Conservation (phyloP, 225 moss, liverwort and hornwort species). For the Physcomitrium patens region DNA sequence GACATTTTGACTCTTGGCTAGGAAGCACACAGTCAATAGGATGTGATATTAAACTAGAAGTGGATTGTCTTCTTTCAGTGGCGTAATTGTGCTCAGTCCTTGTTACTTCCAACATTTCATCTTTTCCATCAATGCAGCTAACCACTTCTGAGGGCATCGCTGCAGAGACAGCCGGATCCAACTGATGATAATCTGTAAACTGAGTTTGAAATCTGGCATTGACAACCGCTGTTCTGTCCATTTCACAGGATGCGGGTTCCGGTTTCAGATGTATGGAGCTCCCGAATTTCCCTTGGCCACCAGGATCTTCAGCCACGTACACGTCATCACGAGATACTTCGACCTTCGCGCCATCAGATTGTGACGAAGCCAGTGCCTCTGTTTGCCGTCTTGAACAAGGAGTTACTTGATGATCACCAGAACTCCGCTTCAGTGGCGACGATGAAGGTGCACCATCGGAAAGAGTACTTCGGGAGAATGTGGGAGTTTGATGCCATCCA, state of each 20-base stretch:
- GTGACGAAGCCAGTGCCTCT: conserved; percentile 27
- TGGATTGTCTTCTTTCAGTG: conserved; percentile 40
- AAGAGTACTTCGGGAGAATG: conserved; percentile 47
- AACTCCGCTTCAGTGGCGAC: conserved; percentile 35
- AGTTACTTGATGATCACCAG: conserved; percentile 38
- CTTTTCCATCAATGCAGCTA: conserved; percentile 21
- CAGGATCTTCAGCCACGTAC: conserved; percentile 32
- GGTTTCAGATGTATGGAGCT: conserved; percentile 37
- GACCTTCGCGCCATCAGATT: conserved; percentile 24
- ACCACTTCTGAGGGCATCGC: conserved; percentile 28
- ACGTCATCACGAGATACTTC: conserved; percentile 28
- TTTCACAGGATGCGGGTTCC: conserved; percentile 25
- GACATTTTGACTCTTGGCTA: conserved; percentile 43
- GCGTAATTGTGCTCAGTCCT: conserved; percentile 35
- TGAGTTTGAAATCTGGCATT: conserved; percentile 45
- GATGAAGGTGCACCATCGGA: conserved; percentile 28
- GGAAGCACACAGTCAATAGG: conserved; percentile 39
- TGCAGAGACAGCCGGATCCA: conserved; percentile 34
- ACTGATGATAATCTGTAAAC: conserved; percentile 38
- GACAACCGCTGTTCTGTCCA: conserved; percentile 40
- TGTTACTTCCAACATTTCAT: conserved; percentile 4
- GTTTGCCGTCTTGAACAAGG: conserved; percentile 50
- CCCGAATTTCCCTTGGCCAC: conserved; percentile 42
- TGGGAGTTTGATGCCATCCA: conserved; percentile 41
- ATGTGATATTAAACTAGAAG: conserved; percentile 50